Evolutionary conservation across 805 yeast species (phyloP).

Genomic region (Schwanniomyces pseudopolymorphus): DNA sequence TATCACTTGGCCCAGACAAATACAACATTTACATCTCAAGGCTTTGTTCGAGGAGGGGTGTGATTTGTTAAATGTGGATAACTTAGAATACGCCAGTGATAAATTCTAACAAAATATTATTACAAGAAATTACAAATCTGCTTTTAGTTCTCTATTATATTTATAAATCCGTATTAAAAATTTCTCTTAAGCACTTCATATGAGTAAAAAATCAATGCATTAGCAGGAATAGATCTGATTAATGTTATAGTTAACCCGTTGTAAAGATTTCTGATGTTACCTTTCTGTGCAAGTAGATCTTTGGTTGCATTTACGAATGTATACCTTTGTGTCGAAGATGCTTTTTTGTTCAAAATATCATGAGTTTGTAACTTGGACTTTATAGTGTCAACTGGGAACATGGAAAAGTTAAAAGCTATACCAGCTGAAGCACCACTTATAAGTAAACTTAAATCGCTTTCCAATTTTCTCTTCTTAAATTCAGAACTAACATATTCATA

Average conservation of each 20-base stretch:
- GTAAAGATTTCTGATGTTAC: constrained; percentile 74
- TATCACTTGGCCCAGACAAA: constrained; percentile 59
- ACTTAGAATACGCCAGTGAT: constrained; percentile 42
- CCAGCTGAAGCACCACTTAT: constrained; percentile 89
- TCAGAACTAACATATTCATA: constrained; percentile 56
- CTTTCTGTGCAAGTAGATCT: constrained; percentile 25
- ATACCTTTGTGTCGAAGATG: not conserved
- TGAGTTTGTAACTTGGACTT: constrained; percentile 82
- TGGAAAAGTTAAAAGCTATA: constrained; percentile 69
- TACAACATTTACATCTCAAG: constrained; percentile 48
- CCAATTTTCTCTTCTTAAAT: constrained; percentile 26
- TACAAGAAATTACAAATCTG: not conserved
- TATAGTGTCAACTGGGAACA: constrained; percentile 89
- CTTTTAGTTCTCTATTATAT: not conserved
- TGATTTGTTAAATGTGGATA: constrained; percentile 66
- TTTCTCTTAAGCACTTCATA: constrained; percentile 62
- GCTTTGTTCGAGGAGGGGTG: constrained; percentile 48
- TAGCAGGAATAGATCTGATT: constrained; percentile 82
- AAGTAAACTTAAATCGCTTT: constrained; percentile 41
- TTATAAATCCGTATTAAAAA: constrained; percentile 12
- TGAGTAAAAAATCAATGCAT: constrained; percentile 79
- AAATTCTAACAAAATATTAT: constrained; percentile 7
- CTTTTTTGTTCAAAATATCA: constrained; percentile 20
- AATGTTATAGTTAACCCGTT: constrained; percentile 84
- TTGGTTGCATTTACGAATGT: constrained; percentile 8